A percentile compares a stretch with the other conserved stretches of the same genome.
These are phyloP conservation scores for Ganoderma resinaceum DNA, from an alignment of 1,284 basidiomycete species.

Conservation along the genomic window DNA sequence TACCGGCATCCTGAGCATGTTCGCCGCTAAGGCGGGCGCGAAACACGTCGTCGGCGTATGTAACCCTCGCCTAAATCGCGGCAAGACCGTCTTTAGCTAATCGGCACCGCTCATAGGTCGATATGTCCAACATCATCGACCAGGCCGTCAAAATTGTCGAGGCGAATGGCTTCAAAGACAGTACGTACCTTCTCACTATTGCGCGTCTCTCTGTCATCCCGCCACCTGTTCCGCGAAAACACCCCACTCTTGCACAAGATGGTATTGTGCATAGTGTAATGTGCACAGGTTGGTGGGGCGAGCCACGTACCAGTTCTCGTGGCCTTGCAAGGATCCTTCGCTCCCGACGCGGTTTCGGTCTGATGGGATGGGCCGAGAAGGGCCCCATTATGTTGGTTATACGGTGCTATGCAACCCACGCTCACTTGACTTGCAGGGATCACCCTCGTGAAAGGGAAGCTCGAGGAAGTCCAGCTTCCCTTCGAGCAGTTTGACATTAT, in stretches of 20 bases:
- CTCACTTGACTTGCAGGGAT: constrained; percentile 64
- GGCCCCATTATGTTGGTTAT: background rate
- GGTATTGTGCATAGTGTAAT: background rate
- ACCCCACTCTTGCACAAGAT: background rate
- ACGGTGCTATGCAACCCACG: background rate
- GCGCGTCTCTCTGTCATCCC: background rate
- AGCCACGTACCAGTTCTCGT: background rate
- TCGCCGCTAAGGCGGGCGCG: constrained; percentile 97
- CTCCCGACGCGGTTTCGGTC: background rate
- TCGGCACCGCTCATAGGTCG: constrained; percentile 69
- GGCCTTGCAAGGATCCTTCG: background rate
- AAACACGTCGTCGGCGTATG: constrained; percentile 91
- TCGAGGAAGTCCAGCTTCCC: constrained; percentile 90
- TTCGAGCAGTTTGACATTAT: constrained; percentile 96
- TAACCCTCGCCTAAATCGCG: background rate
- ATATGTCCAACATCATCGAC: constrained; percentile 99
- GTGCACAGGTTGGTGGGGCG: background rate
- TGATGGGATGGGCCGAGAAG: background rate
- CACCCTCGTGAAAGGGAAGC: constrained; percentile 97
- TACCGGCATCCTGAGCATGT: constrained; percentile 99
- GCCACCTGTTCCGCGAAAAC: background rate
- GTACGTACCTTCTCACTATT: constrained; percentile 55
- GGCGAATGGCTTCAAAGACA: constrained; percentile 95
- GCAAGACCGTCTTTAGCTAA: background rate
- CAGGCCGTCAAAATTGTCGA: constrained; percentile 98